Percentiles rank a stretch among this genome's conserved stretches.
phyloP scores from a whole-genome alignment of 1,284 basidiomycete genomes.

The Cryptococcus wingfieldii region DNA sequence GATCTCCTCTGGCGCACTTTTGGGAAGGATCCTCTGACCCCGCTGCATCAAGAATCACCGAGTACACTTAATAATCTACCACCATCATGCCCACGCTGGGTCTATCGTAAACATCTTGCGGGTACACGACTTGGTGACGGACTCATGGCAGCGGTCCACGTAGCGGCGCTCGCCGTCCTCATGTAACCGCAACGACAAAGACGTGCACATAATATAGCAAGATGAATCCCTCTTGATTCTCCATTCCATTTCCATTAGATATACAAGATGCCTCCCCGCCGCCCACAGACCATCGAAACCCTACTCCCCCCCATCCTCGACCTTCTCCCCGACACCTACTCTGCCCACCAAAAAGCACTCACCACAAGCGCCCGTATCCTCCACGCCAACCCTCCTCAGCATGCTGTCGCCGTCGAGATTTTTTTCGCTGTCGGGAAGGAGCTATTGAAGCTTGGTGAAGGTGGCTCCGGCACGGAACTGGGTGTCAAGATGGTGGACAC shows the following conservation, averaged over 20 bases:
- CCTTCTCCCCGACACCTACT: constrained; percentile 61
- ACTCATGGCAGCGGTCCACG: too few species aligned
- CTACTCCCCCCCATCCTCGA: constrained; percentile 47
- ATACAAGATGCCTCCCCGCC: constrained; percentile 40
- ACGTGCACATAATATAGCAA: too few species aligned
- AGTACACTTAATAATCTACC: too few species aligned
- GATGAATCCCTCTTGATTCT: neutral
- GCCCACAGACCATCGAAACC: constrained; percentile 32
- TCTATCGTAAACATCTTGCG: too few species aligned
- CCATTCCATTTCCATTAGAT: neutral
- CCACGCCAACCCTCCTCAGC: constrained; percentile 62
- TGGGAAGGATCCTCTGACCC: too few species aligned
- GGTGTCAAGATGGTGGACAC: constrained; percentile 71
- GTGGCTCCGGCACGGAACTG: constrained; percentile 83
- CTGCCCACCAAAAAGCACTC: constrained; percentile 89
- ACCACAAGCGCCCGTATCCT: constrained; percentile 83
- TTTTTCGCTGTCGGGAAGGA: constrained; percentile 79
- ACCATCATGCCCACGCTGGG: too few species aligned
- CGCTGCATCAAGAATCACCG: too few species aligned
- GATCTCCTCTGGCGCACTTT: too few species aligned
- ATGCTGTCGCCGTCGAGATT: constrained; percentile 78
- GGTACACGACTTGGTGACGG: too few species aligned
- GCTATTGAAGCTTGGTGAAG: constrained; percentile 76
- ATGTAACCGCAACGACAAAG: neutral
- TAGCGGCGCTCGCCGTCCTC: neutral